Evolutionary conservation across 1,139 yeast genomes (phyloP).

Genomic region (Sugiyamaella novakii): DNA sequence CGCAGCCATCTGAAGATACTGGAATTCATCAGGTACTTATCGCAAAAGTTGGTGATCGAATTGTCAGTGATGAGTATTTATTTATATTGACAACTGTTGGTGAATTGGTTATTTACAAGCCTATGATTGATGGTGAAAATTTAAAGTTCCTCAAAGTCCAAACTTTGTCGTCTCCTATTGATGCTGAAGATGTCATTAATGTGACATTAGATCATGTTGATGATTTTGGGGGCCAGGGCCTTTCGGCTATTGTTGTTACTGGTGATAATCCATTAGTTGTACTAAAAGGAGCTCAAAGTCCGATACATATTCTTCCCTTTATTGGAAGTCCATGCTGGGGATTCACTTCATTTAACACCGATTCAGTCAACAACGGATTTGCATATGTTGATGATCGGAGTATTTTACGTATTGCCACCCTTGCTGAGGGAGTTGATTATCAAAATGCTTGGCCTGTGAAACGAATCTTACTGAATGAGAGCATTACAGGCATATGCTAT

Average conservation of each 20-base stretch:
- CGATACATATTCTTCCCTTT: conserved; percentile 69
- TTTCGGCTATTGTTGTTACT: conserved; percentile 66
- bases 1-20: conserved; percentile 4
- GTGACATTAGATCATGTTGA: conserved; percentile 20
- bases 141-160: conserved; percentile 31
- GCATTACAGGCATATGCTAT: conserved; percentile 69
- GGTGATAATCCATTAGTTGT: conserved; percentile 76
- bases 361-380: conserved; percentile 52
- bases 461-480: conserved; percentile 49
- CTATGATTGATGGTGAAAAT: conserved; percentile 50
- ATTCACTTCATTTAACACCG: conserved; percentile 37
- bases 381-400: conserved; percentile 73
- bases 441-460: conserved; percentile 32
- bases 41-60: conserved; percentile 57
- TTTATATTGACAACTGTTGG: conserved; percentile 78
- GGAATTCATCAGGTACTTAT: conserved; percentile 22
- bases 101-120: conserved; percentile 68
- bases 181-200: conserved; percentile 8
- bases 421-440: conserved; percentile 30
- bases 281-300: conserved; percentile 62
- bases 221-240: conserved; percentile 48
- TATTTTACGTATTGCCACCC: conserved; percentile 46
- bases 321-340: conserved; percentile 54
- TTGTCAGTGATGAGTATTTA: conserved; percentile 57
- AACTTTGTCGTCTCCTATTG: conserved; percentile 9